These are phyloP conservation scores for Cyanodermella asteris DNA, from an alignment of 2,329 filamentous ascomycete genomes.

Conservation along the genomic window DNA sequence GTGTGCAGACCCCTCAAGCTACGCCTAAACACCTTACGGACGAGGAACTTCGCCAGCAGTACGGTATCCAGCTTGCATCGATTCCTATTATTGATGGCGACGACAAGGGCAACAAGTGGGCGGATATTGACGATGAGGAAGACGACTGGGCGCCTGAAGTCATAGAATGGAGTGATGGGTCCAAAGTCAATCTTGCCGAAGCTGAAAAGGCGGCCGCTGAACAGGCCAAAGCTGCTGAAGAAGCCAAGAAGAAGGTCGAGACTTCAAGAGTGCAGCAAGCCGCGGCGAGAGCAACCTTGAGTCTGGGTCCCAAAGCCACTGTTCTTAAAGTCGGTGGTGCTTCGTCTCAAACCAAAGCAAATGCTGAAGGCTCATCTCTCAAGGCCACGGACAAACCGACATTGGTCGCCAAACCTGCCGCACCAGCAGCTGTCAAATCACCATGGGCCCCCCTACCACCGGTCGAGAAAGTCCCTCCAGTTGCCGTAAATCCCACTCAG, in stretches of 20 bases:
- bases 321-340: constrained; percentile 26
- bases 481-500: constrained; percentile 32
- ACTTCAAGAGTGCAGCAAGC: no score
- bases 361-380: constrained; percentile 19
- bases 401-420: constrained; percentile 21
- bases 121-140: constrained; percentile 47
- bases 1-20: constrained; percentile 31
- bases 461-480: constrained; percentile 57
- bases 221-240: constrained; percentile 7
- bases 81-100: constrained; percentile 39
- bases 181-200: constrained; percentile 34
- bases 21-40: constrained; percentile 44
- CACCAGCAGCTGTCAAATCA: constrained; percentile 55
- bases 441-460: constrained; percentile 80
- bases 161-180: constrained; percentile 48
- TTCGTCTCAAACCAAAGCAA: constrained; percentile 22
- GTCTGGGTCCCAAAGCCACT: constrained; percentile 26
- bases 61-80: constrained; percentile 45
- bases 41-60: constrained; percentile 46
- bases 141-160: constrained; percentile 47
- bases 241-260: constrained; percentile 5
- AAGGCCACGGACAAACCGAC: constrained; percentile 32
- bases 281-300: constrained; percentile 17
- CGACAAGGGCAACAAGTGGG: constrained; percentile 44
- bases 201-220: constrained; percentile 8